These are phyloP conservation scores for Furcasterigmium sp. DNA, from an alignment of 2,329 filamentous ascomycete species.

Conservation along the genomic window DNA sequence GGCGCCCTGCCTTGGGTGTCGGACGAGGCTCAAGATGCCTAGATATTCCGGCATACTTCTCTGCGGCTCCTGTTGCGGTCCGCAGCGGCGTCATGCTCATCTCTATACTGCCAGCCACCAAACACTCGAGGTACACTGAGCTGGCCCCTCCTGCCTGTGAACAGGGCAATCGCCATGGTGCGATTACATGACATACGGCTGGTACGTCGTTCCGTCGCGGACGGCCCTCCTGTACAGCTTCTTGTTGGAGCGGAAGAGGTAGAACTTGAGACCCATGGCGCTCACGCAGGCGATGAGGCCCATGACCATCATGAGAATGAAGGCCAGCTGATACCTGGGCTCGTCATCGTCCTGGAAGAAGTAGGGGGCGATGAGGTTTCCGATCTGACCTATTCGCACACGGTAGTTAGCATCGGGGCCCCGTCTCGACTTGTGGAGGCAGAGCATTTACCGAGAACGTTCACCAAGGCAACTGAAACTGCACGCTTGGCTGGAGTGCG, in stretches of 20 bases:
- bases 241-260: conserved; percentile 12
- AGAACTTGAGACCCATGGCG: conserved; percentile 11
- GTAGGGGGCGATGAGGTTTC: conserved; percentile 20
- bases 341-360: conserved; percentile 18
- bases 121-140: too few species aligned
- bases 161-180: too few species aligned
- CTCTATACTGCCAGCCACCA: too few species aligned
- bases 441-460: too few species aligned
- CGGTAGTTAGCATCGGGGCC: too few species aligned
- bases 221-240: conserved; percentile 11
- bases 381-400: conserved; percentile 5
- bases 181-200: conserved; percentile 13
- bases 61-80: too few species aligned
- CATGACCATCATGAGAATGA: conserved; percentile 16
- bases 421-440: too few species aligned
- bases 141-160: too few species aligned
- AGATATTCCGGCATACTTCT: too few species aligned
- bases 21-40: too few species aligned
- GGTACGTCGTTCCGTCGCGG: conserved; percentile 10
- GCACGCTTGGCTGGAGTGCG: conserved; percentile 19
- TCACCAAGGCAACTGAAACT: conserved; percentile 12
- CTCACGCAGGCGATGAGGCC: conserved; percentile 4
- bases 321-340: conserved; percentile 16
- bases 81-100: too few species aligned
- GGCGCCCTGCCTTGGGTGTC: too few species aligned